Percentiles rank a stretch among this genome's conserved stretches.
These are phyloP conservation scores for Fusarium penzigii DNA, from an alignment of 2,329 filamentous ascomycete genomes.

Conservation along the genomic window DNA sequence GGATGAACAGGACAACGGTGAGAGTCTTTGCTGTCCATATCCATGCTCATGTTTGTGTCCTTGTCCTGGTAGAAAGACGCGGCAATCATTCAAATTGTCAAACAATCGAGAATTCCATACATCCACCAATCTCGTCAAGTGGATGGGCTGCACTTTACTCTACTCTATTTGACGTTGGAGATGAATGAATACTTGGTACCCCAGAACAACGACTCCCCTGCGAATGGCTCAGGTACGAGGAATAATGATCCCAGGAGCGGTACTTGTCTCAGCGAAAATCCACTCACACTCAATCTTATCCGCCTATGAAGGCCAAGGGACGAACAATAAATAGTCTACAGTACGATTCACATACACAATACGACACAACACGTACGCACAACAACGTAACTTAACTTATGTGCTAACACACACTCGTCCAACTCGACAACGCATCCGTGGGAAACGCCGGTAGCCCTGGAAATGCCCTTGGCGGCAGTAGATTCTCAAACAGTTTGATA, in stretches of 20 bases:
- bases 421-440: background rate
- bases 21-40: too few species aligned
- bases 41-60: too few species aligned
- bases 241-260: background rate
- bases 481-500: background rate
- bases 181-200: background rate
- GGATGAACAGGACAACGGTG: too few species aligned
- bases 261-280: background rate
- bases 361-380: background rate
- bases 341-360: background rate
- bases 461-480: background rate
- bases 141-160: too few species aligned
- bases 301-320: background rate
- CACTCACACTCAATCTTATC: background rate
- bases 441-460: background rate
- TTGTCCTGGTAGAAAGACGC: too few species aligned
- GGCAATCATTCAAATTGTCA: too few species aligned
- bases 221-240: background rate
- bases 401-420: background rate
- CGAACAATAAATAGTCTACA: too few species aligned
- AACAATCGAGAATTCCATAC: too few species aligned
- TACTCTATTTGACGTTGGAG: too few species aligned
- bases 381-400: background rate
- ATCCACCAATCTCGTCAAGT: too few species aligned
- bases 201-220: background rate